Evolutionary conservation across 208 protist genomes (phyloP).

Genomic region (Wallacemonas rigidus): DNA sequence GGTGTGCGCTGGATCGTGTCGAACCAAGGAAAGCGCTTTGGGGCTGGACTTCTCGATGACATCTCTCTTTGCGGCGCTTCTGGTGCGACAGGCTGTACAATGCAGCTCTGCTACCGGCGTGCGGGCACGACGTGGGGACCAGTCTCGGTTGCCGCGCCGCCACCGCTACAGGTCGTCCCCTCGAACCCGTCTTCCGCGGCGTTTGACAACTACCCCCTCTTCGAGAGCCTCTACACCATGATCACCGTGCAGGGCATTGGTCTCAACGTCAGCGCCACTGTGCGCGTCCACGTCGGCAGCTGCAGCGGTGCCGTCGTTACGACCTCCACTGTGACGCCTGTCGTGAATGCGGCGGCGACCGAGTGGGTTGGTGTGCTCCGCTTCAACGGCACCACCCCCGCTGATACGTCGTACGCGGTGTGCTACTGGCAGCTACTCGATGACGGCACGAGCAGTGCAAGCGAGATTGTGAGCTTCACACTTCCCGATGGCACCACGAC

Average conservation of each 20-base stretch:
- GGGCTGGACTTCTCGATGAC: slow-evolving; percentile 55
- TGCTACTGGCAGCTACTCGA: slow-evolving; percentile 63
- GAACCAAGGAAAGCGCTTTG: slow-evolving; percentile 64
- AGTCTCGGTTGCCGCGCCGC: slow-evolving; percentile 42
- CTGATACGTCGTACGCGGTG: slow-evolving; percentile 41
- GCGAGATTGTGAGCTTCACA: slow-evolving; percentile 60
- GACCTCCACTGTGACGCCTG: slow-evolving; percentile 26
- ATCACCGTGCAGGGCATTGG: slow-evolving; percentile 67
- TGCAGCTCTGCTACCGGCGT: slow-evolving; percentile 88
- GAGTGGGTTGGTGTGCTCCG: slow-evolving; percentile 79
- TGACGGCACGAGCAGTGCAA: slow-evolving; percentile 28
- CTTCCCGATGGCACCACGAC: slow-evolving; percentile 30
- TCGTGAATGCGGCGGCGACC: slow-evolving; percentile 37
- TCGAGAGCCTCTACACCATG: slow-evolving; percentile 79
- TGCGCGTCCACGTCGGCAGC: slow-evolving; percentile 42
- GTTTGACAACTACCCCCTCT: slow-evolving; percentile 72
- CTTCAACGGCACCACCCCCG: slow-evolving; percentile 31
- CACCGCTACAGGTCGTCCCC: slow-evolving; percentile 45
- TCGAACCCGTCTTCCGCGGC: slow-evolving; percentile 64
- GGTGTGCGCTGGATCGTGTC: slow-evolving; percentile 76
- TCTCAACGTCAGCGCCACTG: slow-evolving; percentile 44
- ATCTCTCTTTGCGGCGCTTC: slow-evolving; percentile 50
- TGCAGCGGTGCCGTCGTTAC: slow-evolving; percentile 54
- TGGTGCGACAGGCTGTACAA: slow-evolving; percentile 39
- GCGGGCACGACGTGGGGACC: slow-evolving; percentile 72